Conservation (phyloP, 2,329 filamentous ascomycete species). For the Plectosphaerella plurivora region DNA sequence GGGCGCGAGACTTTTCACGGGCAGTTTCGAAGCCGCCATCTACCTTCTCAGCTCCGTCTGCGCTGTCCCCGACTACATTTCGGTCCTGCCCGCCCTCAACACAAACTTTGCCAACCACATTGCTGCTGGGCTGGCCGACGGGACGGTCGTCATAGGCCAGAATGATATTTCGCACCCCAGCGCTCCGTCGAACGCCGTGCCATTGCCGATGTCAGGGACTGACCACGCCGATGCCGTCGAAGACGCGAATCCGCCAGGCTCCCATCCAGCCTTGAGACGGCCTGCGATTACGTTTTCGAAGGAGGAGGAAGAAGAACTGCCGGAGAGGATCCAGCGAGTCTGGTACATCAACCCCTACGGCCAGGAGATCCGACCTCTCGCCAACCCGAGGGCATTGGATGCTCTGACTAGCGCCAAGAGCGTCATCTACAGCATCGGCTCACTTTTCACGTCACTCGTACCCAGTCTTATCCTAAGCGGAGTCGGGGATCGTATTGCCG, state of each 20-base stretch:
- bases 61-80: slow-evolving; percentile 69
- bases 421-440: slow-evolving; percentile 91
- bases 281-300: slow-evolving; percentile 84
- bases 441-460: slow-evolving; percentile 83
- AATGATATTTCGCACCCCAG: slow-evolving; percentile 88
- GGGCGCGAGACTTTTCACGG: slow-evolving; percentile 84
- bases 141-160: slow-evolving; percentile 78
- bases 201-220: slow-evolving; percentile 2
- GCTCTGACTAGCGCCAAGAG: slow-evolving; percentile 61
- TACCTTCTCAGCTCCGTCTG: slow-evolving; percentile 86
- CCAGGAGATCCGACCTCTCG: slow-evolving; percentile 84
- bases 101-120: slow-evolving; percentile 96
- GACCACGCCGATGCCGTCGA: slow-evolving; percentile 63
- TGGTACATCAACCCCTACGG: slow-evolving; percentile 99
- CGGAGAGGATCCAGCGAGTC: slow-evolving; percentile 71
- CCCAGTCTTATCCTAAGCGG: slow-evolving; percentile 74
- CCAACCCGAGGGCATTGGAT: slow-evolving; percentile 75
- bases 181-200: slow-evolving; percentile 48
- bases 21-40: slow-evolving; percentile 87
- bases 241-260: slow-evolving; percentile 78
- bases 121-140: slow-evolving; percentile 73
- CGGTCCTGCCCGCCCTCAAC: slow-evolving; percentile 81
- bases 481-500: slow-evolving; percentile 57
- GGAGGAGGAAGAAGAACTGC: slow-evolving; percentile 66
- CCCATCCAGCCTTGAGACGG: slow-evolving; percentile 71